Evolutionary conservation across 1,284 basidiomycete genomes (phyloP).

Genomic region (Malassezia slooffiae): DNA sequence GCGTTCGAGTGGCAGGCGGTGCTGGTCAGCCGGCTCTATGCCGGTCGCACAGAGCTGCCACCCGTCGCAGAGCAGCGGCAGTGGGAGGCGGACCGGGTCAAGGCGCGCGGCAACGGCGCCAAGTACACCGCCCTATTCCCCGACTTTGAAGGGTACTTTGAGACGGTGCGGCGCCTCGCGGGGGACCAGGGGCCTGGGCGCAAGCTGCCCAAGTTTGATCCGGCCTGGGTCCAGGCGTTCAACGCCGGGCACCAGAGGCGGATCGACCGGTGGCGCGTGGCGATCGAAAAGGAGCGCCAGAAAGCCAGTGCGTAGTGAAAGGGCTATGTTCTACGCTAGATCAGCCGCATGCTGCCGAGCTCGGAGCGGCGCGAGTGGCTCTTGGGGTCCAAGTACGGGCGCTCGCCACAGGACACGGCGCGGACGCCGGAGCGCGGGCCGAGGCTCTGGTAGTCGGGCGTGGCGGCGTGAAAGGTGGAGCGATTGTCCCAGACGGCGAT

Average conservation of each 20-base stretch:
- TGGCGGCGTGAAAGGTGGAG: constrained; percentile 18
- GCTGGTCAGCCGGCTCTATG: background rate
- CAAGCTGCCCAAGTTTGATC: background rate
- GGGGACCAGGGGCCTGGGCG: background rate
- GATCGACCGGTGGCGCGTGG: too few species aligned
- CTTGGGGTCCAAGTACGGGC: constrained; percentile 20
- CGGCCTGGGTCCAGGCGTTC: too few species aligned
- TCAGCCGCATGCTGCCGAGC: too few species aligned
- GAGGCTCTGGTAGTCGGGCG: constrained; percentile 19
- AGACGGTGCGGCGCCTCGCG: background rate
- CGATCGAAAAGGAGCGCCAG: too few species aligned
- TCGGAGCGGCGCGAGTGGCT: constrained; percentile 17
- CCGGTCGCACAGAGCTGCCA: background rate
- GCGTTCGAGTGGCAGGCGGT: constrained; percentile 8
- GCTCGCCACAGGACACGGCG: constrained; percentile 20
- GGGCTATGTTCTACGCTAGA: too few species aligned
- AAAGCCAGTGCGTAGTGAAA: too few species aligned
- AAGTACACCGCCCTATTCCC: constrained; percentile 2
- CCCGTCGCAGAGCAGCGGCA: background rate
- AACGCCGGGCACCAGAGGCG: too few species aligned
- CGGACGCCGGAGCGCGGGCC: constrained; percentile 21
- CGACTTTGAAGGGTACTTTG: constrained; percentile 4
- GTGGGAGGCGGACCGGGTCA: constrained; percentile 1
- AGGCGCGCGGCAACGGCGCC: background rate
- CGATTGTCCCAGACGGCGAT: constrained; percentile 27